These are phyloP conservation scores for Phalaenopsis equestris DNA, from an alignment of 106 monocot genomes.

Conservation along the genomic window DNA sequence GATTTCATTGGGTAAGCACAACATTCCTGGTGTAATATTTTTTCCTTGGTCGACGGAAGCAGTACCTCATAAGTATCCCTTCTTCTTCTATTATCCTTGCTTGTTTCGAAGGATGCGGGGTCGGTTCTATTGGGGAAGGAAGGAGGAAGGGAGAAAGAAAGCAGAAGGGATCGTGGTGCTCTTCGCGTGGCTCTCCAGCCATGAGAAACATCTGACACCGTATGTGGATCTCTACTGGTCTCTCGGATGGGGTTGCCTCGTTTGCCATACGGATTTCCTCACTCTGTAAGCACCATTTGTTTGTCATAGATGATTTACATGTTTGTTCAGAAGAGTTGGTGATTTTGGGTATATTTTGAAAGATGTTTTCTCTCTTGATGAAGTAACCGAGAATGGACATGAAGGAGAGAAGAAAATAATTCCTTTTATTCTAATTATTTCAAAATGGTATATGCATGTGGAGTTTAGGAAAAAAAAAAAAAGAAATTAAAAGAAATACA, in stretches of 20 bases:
- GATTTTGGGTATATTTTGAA: background rate
- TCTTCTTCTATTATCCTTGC: background rate
- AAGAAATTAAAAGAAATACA: too few species aligned
- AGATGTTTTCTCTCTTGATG: background rate
- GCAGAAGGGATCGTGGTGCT: slow-evolving; percentile 64
- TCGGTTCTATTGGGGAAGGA: slow-evolving; percentile 59
- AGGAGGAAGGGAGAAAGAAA: slow-evolving; percentile 16
- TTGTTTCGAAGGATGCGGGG: slow-evolving; percentile 36
- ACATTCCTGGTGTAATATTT: too few species aligned
- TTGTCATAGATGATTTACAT: background rate
- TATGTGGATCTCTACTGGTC: slow-evolving; percentile 61
- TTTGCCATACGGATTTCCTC: slow-evolving; percentile 74
- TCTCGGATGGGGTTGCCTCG: slow-evolving; percentile 67
- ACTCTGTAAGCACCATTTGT: slow-evolving; percentile 37
- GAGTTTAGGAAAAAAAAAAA: too few species aligned
- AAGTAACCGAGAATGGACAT: background rate
- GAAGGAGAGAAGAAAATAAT: background rate
- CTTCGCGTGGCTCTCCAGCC: slow-evolving; percentile 79
- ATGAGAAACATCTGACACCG: slow-evolving; percentile 57
- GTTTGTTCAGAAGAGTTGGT: background rate
- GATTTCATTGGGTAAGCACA: too few species aligned
- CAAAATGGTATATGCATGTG: background rate
- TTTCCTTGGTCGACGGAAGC: background rate
- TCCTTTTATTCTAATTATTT: background rate
- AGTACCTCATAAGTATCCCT: background rate